These are phyloP conservation scores for Aspergillus egyptiacus DNA, from an alignment of 495 filamentous ascomycete species.

Conservation along the genomic window DNA sequence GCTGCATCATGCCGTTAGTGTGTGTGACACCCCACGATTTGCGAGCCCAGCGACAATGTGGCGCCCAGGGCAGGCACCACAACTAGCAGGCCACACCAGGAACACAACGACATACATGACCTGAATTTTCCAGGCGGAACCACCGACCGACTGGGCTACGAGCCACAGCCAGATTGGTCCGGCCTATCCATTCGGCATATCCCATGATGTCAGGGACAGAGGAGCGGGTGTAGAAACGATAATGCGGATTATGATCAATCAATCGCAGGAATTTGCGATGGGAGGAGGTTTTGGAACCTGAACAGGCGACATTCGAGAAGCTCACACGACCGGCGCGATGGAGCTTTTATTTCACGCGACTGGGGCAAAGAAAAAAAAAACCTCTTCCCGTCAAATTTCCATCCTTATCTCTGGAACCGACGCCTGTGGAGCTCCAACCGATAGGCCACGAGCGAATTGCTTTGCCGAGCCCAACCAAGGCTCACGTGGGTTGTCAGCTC, in stretches of 20 bases:
- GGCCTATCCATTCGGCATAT: constrained; percentile 44
- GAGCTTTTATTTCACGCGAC: constrained; percentile 10
- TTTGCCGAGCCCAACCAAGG: constrained; percentile 6
- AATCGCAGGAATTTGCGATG: background rate
- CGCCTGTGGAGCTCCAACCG: constrained; percentile 1
- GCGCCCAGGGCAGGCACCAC: too few relatives aligned
- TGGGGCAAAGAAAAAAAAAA: constrained; percentile 4
- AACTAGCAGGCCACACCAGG: background rate
- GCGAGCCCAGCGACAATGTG: too few relatives aligned
- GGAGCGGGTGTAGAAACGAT: background rate
- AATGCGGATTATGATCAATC: background rate
- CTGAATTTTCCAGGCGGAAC: constrained; percentile 69
- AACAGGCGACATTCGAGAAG: constrained; percentile 1
- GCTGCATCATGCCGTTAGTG: constrained; percentile 26
- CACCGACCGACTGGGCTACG: constrained; percentile 58
- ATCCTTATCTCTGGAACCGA: constrained; percentile 9
- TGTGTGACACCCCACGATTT: too few relatives aligned
- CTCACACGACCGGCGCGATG: constrained; percentile 2
- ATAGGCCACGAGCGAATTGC: background rate
- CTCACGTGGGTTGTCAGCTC: background rate
- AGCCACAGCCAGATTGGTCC: constrained; percentile 50
- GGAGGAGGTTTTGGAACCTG: background rate
- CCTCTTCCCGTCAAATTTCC: background rate
- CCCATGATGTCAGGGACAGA: constrained; percentile 19
- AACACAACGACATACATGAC: constrained; percentile 52